Evolutionary conservation across 163 green algal genomes (phyloP).

Genomic region (Prototheca wickerhamii): DNA sequence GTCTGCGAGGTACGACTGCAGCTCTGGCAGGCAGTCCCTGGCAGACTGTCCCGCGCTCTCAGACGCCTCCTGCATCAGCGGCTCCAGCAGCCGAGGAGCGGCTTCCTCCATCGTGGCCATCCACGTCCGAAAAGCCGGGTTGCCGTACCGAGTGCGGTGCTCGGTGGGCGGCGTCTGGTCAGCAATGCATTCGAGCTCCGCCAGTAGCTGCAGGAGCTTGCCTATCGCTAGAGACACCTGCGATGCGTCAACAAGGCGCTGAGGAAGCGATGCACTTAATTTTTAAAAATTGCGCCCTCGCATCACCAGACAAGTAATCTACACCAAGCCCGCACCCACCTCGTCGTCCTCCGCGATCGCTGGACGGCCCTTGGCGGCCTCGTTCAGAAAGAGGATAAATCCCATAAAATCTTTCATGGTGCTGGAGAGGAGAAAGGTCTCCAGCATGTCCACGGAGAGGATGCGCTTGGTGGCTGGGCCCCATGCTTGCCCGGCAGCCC

Average conservation of each 20-base stretch:
- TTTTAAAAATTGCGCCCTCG: too few relatives aligned
- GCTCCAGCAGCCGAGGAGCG: slow-evolving; percentile 22
- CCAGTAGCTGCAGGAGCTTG: slow-evolving; percentile 44
- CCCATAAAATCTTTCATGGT: slow-evolving; percentile 51
- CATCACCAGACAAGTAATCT: too few relatives aligned
- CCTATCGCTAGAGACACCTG: too few relatives aligned
- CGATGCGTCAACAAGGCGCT: too few relatives aligned
- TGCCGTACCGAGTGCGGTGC: slow-evolving; percentile 84
- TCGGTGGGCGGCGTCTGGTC: slow-evolving; percentile 67
- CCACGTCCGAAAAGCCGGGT: slow-evolving; percentile 81
- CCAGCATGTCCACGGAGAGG: slow-evolving; percentile 36
- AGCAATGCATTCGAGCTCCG: slow-evolving; percentile 53
- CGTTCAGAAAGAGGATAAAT: slow-evolving; percentile 79
- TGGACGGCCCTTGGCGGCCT: slow-evolving; percentile 60
- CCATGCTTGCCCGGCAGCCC: too few relatives aligned
- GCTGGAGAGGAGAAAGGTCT: slow-evolving; percentile 49
- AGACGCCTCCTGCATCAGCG: slow-evolving; percentile 41
- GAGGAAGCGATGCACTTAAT: too few relatives aligned
- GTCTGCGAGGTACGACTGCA: slow-evolving; percentile 65
- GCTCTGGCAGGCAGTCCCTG: slow-evolving; percentile 35
- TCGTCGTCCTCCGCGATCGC: too few relatives aligned
- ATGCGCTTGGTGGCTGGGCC: slow-evolving; percentile 47
- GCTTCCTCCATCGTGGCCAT: slow-evolving; percentile 18
- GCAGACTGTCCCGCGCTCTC: slow-evolving; percentile 13
- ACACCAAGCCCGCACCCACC: too few relatives aligned